A percentile compares a stretch with the other conserved stretches of the same genome.
These are phyloP conservation scores for Datisca glomerata DNA, from an alignment of 306 rosid species.

Conservation along the genomic window DNA sequence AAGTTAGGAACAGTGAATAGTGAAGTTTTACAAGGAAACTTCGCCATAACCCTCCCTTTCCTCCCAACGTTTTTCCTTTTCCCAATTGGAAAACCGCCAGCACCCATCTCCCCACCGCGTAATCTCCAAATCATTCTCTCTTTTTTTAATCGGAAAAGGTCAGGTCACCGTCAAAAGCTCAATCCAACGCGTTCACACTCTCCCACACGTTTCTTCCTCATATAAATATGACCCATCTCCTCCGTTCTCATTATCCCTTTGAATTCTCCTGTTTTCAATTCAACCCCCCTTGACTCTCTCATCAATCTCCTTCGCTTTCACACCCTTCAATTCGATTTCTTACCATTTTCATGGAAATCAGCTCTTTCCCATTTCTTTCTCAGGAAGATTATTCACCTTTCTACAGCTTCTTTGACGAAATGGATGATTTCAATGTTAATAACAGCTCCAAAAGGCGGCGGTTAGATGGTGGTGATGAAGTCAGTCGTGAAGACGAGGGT, in stretches of 20 bases:
- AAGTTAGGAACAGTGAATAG: too few relatives aligned
- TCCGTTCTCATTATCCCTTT: not conserved
- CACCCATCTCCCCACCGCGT: too few relatives aligned
- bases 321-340: not conserved
- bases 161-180: too few relatives aligned
- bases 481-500: too few relatives aligned
- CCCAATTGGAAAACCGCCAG: too few relatives aligned
- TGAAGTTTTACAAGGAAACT: too few relatives aligned
- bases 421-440: not conserved
- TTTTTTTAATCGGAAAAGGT: too few relatives aligned
- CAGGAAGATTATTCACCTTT: not conserved
- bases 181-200: not conserved
- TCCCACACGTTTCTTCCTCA: not conserved
- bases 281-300: too few relatives aligned
- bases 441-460: not conserved
- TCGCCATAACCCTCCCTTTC: too few relatives aligned
- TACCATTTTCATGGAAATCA: constrained; percentile 1
- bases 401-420: not conserved
- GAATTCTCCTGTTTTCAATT: not conserved
- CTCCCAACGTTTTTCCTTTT: too few relatives aligned
- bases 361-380: constrained; percentile 2
- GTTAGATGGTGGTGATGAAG: not conserved
- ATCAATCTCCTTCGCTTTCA: not conserved
- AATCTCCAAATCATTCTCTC: too few relatives aligned
- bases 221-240: too few relatives aligned